Conservation (phyloP, 1,284 basidiomycete genomes). For the Ustilago lituana region DNA sequence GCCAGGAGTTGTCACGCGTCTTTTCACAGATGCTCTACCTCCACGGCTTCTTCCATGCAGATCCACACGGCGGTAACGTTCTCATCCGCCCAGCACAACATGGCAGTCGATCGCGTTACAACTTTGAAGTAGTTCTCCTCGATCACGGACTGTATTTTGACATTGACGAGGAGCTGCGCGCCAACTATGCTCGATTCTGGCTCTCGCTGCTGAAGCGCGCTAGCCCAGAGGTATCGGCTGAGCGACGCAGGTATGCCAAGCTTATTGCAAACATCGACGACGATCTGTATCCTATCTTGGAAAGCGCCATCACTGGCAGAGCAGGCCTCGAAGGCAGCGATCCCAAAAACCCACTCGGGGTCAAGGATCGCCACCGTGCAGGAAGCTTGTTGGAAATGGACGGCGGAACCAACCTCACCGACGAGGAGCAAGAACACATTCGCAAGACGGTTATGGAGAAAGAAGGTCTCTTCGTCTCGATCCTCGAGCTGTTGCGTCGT, state of each 20-base stretch:
- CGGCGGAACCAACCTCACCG: conserved; percentile 44
- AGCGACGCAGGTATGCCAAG: conserved; percentile 62
- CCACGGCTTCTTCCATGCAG: conserved; percentile 75
- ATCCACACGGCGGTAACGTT: conserved; percentile 77
- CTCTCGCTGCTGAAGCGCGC: conserved; percentile 59
- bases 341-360: conserved; percentile 59
- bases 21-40: conserved; percentile 97
- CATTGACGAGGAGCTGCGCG: conserved; percentile 61
- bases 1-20: conserved; percentile 77
- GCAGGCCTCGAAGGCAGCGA: conserved; percentile 65
- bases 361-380: conserved; percentile 56
- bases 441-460: conserved; percentile 67
- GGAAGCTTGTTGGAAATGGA: conserved; percentile 61
- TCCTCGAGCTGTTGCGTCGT: conserved; percentile 60
- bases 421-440: conserved; percentile 66
- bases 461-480: conserved; percentile 62
- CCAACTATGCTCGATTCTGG: conserved; percentile 67
- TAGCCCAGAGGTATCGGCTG: conserved; percentile 55
- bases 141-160: conserved; percentile 67
- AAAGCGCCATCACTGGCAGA: conserved; percentile 65
- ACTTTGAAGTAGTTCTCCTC: conserved; percentile 66
- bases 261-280: conserved; percentile 65
- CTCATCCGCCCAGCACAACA: conserved; percentile 73
- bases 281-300: conserved; percentile 65
- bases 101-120: conserved; percentile 60